These are phyloP conservation scores for Lizonia empirigonia DNA, from an alignment of 2,329 filamentous ascomycete genomes.

Conservation along the genomic window DNA sequence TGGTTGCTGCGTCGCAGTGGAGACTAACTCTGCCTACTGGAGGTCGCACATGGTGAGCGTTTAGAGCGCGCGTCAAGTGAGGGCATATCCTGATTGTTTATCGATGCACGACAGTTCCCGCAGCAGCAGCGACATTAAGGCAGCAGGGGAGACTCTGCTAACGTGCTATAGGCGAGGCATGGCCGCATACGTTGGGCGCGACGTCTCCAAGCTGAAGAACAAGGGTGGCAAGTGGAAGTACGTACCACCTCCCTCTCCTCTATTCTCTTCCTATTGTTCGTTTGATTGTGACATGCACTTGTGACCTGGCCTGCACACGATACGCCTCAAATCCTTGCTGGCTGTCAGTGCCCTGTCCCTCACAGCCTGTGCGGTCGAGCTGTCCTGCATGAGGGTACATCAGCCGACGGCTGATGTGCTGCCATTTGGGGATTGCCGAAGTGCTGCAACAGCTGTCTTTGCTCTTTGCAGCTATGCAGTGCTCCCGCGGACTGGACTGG, in stretches of 20 bases:
- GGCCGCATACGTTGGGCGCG: conserved; percentile 81
- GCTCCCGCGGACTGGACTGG: background rate
- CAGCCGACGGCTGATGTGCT: background rate
- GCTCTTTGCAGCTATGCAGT: background rate
- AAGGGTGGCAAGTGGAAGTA: conserved; percentile 86
- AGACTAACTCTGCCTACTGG: background rate
- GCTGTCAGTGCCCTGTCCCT: background rate
- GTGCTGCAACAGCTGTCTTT: background rate
- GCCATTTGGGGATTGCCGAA: background rate
- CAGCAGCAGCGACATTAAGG: background rate
- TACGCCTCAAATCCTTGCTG: no score
- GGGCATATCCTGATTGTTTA: background rate
- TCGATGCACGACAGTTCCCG: background rate
- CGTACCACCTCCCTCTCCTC: conserved; percentile 9
- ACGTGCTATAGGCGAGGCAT: conserved; percentile 69
- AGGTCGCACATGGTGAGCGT: background rate
- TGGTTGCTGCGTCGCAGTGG: conserved; percentile 1
- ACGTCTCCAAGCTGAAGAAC: conserved; percentile 81
- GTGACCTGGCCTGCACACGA: no score
- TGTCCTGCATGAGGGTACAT: background rate
- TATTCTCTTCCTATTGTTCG: background rate
- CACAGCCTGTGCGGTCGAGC: background rate
- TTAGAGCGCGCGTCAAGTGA: conserved; percentile 14
- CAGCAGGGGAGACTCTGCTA: conserved; percentile 14
- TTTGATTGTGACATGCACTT: background rate